Percentiles rank a stretch among this genome's conserved stretches.
phyloP scores from a whole-genome alignment of 768 basidiomycete species.

The Kondoa malvinella region DNA sequence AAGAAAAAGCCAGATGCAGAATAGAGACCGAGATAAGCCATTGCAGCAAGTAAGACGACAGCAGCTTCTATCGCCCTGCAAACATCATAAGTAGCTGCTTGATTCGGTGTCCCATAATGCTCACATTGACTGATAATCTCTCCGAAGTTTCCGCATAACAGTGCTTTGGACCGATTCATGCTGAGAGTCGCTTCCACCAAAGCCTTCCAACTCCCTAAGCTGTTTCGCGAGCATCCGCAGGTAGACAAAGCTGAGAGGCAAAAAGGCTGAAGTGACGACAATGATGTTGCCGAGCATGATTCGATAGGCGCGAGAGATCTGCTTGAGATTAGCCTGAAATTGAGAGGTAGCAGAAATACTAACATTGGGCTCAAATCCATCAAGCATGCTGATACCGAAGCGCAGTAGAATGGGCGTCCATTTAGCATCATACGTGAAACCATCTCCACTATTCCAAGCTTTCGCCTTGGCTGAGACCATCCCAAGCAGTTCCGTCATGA shows the following conservation, averaged over 20 bases:
- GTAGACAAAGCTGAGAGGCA: neutral
- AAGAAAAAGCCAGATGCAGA: neutral
- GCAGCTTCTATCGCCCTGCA: neutral
- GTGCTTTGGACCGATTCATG: neutral
- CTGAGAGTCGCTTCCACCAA: neutral
- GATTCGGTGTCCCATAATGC: no score
- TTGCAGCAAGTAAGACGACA: neutral
- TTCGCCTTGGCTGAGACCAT: neutral
- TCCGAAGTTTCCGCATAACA: neutral
- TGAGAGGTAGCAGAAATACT: neutral
- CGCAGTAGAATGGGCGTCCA: neutral
- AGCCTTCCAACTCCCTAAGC: neutral
- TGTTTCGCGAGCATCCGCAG: neutral
- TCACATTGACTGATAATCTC: neutral
- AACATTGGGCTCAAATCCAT: neutral
- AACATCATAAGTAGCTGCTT: no score
- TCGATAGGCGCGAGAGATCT: neutral
- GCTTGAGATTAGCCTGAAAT: neutral
- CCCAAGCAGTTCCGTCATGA: neutral
- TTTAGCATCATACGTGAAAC: neutral
- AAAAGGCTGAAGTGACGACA: neutral
- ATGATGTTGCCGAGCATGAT: neutral
- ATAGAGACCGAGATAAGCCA: neutral
- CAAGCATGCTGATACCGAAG: neutral
- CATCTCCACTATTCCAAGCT: neutral